Conservation (phyloP, 78 protist species). For the Isochrysis galbana region DNA sequence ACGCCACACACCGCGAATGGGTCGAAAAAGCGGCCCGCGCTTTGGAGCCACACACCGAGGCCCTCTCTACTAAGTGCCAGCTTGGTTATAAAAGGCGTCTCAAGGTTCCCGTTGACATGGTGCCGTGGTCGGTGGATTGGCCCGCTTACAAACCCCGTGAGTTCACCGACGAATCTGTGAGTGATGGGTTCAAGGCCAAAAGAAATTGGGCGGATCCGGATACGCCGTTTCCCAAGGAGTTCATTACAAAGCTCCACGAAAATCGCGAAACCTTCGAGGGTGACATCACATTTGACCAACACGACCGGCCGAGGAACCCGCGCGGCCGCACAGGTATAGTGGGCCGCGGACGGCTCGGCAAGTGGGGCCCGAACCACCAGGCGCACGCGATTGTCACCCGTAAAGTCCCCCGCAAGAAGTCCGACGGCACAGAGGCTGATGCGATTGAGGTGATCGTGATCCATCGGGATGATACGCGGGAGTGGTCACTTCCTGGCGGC, state of each 20-base stretch:
- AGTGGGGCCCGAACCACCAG: constrained; percentile 18
- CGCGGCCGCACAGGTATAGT: constrained; percentile 10
- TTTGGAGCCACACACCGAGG: no score
- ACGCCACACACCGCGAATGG: no score
- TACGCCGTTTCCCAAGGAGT: neutral
- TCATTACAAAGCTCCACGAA: neutral
- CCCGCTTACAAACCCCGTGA: neutral
- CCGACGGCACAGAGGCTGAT: no score
- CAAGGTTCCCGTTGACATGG: no score
- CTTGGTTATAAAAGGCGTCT: no score
- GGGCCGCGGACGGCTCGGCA: neutral
- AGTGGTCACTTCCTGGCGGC: no score
- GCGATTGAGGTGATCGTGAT: neutral
- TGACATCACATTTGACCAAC: neutral
- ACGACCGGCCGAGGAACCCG: neutral
- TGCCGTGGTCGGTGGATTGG: no score
- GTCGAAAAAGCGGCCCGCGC: no score
- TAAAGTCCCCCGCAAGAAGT: no score
- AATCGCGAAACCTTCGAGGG: neutral
- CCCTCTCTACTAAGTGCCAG: no score
- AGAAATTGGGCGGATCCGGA: neutral
- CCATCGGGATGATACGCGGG: no score
- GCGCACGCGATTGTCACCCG: no score
- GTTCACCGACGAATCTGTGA: neutral
- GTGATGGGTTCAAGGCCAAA: neutral